Evolutionary conservation across 73 alveolate genomes (phyloP), one percentile per base, ranked within the genome.

Genomic region (Stentor roeselii): DNA sequence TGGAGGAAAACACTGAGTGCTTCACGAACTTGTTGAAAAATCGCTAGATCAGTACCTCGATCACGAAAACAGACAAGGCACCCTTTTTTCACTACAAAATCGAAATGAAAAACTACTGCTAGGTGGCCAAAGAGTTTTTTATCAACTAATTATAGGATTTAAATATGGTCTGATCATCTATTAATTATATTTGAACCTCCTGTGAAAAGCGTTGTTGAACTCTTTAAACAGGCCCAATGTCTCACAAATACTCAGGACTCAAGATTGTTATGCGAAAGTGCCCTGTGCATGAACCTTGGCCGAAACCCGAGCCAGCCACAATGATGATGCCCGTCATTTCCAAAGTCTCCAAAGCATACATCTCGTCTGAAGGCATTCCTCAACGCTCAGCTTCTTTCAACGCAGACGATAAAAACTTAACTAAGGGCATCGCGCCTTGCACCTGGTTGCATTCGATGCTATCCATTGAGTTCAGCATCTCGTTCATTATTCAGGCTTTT

Each of bases 371-470:
- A 11, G 67, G 67, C 21, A 50, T 11, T 11, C 21, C 21, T 21
- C 30, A 6, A 50, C 21, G 6, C 21, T 50, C 21, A 11, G 67
- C 67, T 50, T 6, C 67, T 50, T 50, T 6, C 21, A 50, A 11
- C 21, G 67, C 67, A n/a, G n/a, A n/a, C n/a, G n/a, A n/a, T n/a
- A n/a, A n/a, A n/a, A n/a, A n/a, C n/a, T n/a, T n/a, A n/a, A n/a
- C n/a, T n/a, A n/a, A n/a, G n/a, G n/a, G n/a, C 97, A 95, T 90
- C 30, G 99, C 96, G 15, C 99, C 99, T 87, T 91, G 89, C 21
- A 93, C 91, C 15, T 88, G 91, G 60, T 80, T 82, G 84, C 97
- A 95, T 35, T 90, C 59, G 4, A 89, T 83, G 35, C 87, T 92
- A 59, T 76, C 75, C 86, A 90, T 91, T 59, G 82, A 15, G 40